Percentiles rank a stretch among this genome's conserved stretches.
These are phyloP conservation scores for Penicillium sp. DNA, from an alignment of 2,329 filamentous ascomycete genomes.

Conservation along the genomic window DNA sequence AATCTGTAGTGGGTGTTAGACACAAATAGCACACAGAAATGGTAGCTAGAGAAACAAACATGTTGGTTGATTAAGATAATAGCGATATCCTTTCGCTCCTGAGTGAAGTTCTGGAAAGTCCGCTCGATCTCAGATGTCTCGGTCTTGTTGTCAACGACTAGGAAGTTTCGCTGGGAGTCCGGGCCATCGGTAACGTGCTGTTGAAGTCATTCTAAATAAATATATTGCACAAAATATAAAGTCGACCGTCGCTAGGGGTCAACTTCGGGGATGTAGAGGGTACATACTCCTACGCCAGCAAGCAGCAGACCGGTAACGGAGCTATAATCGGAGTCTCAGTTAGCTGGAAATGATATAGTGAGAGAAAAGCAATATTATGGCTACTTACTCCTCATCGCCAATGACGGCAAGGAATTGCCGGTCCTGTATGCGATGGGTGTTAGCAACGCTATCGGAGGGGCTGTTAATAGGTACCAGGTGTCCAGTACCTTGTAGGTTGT, in stretches of 20 bases:
- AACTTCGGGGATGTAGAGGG: not conserved
- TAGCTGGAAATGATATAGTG: conserved; percentile 6
- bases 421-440: conserved; percentile 51
- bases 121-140: conserved; percentile 81
- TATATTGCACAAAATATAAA: not conserved
- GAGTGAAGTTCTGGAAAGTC: conserved; percentile 83
- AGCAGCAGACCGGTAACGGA: conserved; percentile 93
- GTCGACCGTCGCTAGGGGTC: not conserved
- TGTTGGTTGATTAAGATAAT: conserved; percentile 98
- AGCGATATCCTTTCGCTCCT: conserved; percentile 89
- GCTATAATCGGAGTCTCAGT: conserved; percentile 48
- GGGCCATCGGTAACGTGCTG: conserved; percentile 88
- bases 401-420: conserved; percentile 96
- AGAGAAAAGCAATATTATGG: not conserved
- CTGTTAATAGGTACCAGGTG: conserved; percentile 9
- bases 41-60: conserved; percentile 48
- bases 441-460: conserved; percentile 42
- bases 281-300: conserved; percentile 82
- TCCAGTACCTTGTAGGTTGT: conserved; percentile 50
- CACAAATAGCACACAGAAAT: not conserved
- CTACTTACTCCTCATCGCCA: conserved; percentile 70
- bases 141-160: conserved; percentile 92
- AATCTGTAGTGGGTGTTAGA: conserved; percentile 53
- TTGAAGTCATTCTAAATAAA: not conserved
- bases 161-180: conserved; percentile 92